Percentiles rank a stretch among this genome's conserved stretches.
Conservation (phyloP, 148 eudicot genomes). For the Rhododendron kiyosumense region DNA sequence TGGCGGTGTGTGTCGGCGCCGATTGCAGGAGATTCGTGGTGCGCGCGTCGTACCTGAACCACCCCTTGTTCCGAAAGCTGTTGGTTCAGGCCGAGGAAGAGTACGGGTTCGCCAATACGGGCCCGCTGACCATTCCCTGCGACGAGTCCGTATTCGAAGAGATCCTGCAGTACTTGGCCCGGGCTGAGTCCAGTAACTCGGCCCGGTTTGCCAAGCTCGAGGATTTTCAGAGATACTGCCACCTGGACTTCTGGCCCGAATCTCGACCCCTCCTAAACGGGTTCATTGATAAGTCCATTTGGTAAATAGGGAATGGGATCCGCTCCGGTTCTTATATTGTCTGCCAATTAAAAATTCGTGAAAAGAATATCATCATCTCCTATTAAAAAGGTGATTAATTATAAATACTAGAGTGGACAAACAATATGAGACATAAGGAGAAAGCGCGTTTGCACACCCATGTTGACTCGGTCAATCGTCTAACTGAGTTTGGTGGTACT, state of each 20-base stretch:
- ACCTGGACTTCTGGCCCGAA: slow-evolving; percentile 44
- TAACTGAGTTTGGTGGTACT: neutral
- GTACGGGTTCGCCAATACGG: slow-evolving; percentile 55
- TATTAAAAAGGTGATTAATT: neutral
- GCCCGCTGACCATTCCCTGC: slow-evolving; percentile 75
- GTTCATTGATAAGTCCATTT: slow-evolving; percentile 35
- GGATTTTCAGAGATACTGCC: slow-evolving; percentile 59
- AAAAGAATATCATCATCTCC: neutral
- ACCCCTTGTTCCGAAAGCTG: slow-evolving; percentile 58
- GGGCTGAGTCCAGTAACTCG: slow-evolving; percentile 35
- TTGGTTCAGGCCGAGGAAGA: slow-evolving; percentile 69
- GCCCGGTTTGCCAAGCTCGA: slow-evolving; percentile 44
- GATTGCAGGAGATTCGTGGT: slow-evolving; percentile 53
- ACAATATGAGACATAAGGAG: neutral
- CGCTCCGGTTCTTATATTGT: neutral
- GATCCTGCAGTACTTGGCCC: slow-evolving; percentile 49
- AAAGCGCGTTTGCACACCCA: neutral
- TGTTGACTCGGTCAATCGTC: slow-evolving; percentile 15
- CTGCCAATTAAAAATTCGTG: neutral
- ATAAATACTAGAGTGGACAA: neutral
- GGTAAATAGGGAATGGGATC: slow-evolving; percentile 18
- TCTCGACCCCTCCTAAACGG: slow-evolving; percentile 58
- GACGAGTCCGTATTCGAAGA: slow-evolving; percentile 76
- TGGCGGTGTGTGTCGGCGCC: slow-evolving; percentile 65
- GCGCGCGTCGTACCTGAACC: slow-evolving; percentile 64